Base-by-base conservation (phyloP, 176 grass and related monocot genomes). In the Phoenix roebelenii region DNA sequence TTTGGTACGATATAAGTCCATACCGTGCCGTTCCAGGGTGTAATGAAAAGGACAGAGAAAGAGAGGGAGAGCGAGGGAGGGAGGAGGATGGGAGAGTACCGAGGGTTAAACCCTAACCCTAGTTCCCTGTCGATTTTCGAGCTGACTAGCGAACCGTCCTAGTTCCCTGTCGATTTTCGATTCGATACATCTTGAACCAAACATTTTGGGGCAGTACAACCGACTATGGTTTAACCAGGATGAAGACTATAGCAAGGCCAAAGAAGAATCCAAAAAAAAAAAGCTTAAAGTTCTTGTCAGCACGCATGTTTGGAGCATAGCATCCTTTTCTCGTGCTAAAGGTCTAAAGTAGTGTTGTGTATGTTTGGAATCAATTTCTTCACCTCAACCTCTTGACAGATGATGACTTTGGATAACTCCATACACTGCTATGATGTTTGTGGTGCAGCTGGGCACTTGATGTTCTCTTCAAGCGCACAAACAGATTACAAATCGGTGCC, bases 221-320 rank as follows among this genome's bases (percentile, higher is more conserved):
- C 25, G 4, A 28, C 25, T 3, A 28, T 28, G 25, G 4, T 28
- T 28, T 4, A 3, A 28, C 64, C 69, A 83, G 76, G 73, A 89
- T 83, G 85, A 89, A 89, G 54, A 29, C 70, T 49, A 63, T 73
- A 62, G 59, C 51, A 2, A 54, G 48, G 18, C 55, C 59, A 24
- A 73, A 55, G 50, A 73, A 55, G 28, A 22, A 55, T 7, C 35
- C 49, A 48, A 39, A 63, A 28, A 30, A 44, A 15, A 18, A 22
- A 73, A 25, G 25, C 10, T 44, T 55, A 63, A 63, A 35, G 18
- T 48, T 54, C 59, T 24, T 22, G 29, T 52, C 39, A 23, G 15
- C 18, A 25, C 50, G 25, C 59, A 73, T 55, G 51, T 17, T 23
- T 73, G 70, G 70, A 73, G 9, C 24, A 22, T 18, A 15, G 70